Conservation (phyloP, 2,329 filamentous ascomycete genomes). For the Hymenoscyphus albidus region DNA sequence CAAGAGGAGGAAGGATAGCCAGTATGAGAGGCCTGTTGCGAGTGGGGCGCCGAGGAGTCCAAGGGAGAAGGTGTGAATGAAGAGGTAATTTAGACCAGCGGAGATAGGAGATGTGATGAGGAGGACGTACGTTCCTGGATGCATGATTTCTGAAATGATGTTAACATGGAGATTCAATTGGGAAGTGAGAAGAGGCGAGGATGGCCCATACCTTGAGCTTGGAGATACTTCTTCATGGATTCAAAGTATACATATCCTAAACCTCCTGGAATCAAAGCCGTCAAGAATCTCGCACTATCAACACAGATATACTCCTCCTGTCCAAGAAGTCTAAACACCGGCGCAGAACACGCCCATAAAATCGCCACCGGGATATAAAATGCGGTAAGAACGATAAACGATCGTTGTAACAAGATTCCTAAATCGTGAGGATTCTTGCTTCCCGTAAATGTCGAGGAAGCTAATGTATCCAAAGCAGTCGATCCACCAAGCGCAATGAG, state of each 20-base stretch:
- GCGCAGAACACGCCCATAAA: slow-evolving; percentile 72
- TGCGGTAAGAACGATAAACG: slow-evolving; percentile 64
- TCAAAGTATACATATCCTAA: slow-evolving; percentile 88
- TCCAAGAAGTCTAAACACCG: slow-evolving; percentile 68
- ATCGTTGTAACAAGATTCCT: slow-evolving; percentile 73
- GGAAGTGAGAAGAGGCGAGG: slow-evolving; percentile 50
- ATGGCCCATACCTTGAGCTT: slow-evolving; percentile 69
- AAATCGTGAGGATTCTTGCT: slow-evolving; percentile 75
- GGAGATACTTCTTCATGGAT: slow-evolving; percentile 79
- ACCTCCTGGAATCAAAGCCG: slow-evolving; percentile 72
- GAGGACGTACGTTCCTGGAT: slow-evolving; percentile 76
- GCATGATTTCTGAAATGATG: slow-evolving; percentile 56
- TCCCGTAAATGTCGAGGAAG: slow-evolving; percentile 77
- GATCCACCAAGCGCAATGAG: slow-evolving; percentile 81
- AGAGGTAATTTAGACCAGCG: slow-evolving; percentile 73
- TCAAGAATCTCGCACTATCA: slow-evolving; percentile 70
- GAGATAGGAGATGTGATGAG: slow-evolving; percentile 80
- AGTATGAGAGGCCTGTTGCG: slow-evolving; percentile 81
- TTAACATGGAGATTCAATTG: slow-evolving; percentile 19
- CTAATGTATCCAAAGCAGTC: slow-evolving; percentile 80
- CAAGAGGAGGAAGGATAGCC: slow-evolving; percentile 74
- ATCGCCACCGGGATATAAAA: slow-evolving; percentile 72
- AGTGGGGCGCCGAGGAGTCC: slow-evolving; percentile 76
- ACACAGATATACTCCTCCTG: slow-evolving; percentile 74
- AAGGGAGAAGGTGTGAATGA: slow-evolving; percentile 67